Evolutionary conservation across 441 rosid species (phyloP).

Genomic region (Corymbia calophylla): DNA sequence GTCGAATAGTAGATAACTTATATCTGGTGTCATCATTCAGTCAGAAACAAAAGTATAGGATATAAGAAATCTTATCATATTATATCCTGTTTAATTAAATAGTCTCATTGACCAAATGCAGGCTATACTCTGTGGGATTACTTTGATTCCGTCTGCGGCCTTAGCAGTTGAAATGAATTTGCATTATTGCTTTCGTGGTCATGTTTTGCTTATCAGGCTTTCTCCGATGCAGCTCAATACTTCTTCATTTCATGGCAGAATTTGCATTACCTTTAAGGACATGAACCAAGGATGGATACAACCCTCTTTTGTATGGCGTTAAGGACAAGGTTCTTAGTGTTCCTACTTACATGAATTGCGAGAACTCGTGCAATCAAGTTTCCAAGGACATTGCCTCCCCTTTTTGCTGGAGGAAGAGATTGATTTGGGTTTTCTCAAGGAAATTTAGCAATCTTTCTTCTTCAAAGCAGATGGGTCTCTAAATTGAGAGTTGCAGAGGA

Average conservation of each 20-base stretch:
- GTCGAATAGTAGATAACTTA: not conserved
- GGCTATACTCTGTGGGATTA: not conserved
- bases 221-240: conserved; percentile 54
- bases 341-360: conserved; percentile 67
- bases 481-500: not conserved
- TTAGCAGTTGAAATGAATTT: not conserved
- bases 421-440: not conserved
- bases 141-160: not conserved
- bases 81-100: not conserved
- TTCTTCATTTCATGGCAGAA: conserved; percentile 85
- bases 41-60: not conserved
- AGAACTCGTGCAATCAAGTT: not conserved
- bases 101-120: not conserved
- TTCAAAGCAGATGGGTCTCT: not conserved
- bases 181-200: not conserved
- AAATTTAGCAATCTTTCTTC: not conserved
- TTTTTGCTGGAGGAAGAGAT: not conserved
- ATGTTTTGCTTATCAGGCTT: not conserved
- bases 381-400: not conserved
- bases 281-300: conserved; percentile 84
- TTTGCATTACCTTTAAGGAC: conserved; percentile 85
- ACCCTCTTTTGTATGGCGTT: conserved; percentile 89
- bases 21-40: not conserved
- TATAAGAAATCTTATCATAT: not conserved
- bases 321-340: conserved; percentile 47